Base-by-base conservation (phyloP, 2,329 filamentous ascomycete species). In the Sporothrix pallida region DNA sequence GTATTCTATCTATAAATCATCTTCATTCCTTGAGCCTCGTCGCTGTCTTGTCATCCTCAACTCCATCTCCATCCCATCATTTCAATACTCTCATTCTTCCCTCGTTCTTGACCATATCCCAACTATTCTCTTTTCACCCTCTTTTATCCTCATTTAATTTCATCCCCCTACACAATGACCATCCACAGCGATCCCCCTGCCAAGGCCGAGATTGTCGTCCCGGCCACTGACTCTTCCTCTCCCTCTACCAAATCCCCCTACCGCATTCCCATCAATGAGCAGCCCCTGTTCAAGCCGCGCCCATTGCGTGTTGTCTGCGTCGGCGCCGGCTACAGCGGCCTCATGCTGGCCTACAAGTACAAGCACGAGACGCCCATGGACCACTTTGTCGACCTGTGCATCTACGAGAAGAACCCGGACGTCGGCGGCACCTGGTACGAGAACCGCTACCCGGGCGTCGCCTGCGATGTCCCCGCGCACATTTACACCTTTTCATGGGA, bases 401-500 rank as follows among this genome's bases (percentile, higher is more conserved):
- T 88, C 58, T 89, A 88, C 77, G 87, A 89, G 76, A 89, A 88
- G 81, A 89, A 89, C 74, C 78, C 80, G 12, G 83, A 85, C 12
- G 81, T 88, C 12, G 87, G 87, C 12, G 88, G 88, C 3, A 90
- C 88, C 0, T 90, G 88, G 87, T 84, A 84, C 74, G 87, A 89
- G 78, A 89, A 89, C 77, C 81, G 83, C 23, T 90, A 90, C 75
- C 87, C 88, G 0, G 87, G 87, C 9, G 88, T 86, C 75, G 82
- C 82, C 70, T 89, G 87, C 78, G 88, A 88, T 77, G 83, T 88
- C 42, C 87, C 87, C 9, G 86, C 83, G 77, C 88, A 90, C 79
- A 89, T 87, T 78, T 91, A 90, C 77, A 88, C 89, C 76, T 90
- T 88, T 78, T 86, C 87, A 2, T 90, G 86, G 85, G 84, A 86